Percentiles rank a stretch among this genome's conserved stretches.
Evolutionary conservation across 129 eudicot species (phyloP).

Genomic region (Flaveria sonorensis): DNA sequence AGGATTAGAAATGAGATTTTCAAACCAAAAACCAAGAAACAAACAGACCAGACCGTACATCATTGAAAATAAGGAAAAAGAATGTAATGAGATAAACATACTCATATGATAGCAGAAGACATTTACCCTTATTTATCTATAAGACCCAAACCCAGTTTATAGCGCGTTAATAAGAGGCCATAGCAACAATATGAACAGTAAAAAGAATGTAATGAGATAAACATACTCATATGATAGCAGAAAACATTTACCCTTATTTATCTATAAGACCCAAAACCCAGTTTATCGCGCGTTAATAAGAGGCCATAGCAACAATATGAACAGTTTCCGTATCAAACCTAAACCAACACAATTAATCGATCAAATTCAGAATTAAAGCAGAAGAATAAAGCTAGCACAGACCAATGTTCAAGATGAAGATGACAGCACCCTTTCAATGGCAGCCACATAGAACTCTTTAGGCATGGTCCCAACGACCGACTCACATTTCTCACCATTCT

Average conservation of each 20-base stretch:
- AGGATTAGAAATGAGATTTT: not conserved
- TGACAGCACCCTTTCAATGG: constrained; percentile 68
- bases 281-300: not conserved
- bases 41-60: not conserved
- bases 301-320: not conserved
- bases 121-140: too few relatives aligned
- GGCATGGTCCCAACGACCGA: constrained; percentile 94
- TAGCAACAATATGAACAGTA: not conserved
- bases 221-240: not conserved
- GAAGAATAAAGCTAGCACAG: constrained; percentile 7
- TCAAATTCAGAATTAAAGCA: constrained; percentile 8
- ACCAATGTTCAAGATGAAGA: constrained; percentile 40
- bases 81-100: not conserved
- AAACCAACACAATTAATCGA: not conserved
- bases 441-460: constrained; percentile 85
- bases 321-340: not conserved
- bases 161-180: too few relatives aligned
- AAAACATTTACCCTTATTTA: not conserved
- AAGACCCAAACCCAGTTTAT: constrained; percentile 12
- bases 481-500: constrained; percentile 71
- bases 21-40: not conserved
- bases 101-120: not conserved
- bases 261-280: not conserved
- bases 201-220: not conserved
- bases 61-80: not conserved